Evolutionary conservation across 306 rosid species (phyloP).

Genomic region (Cajanus cajan): DNA sequence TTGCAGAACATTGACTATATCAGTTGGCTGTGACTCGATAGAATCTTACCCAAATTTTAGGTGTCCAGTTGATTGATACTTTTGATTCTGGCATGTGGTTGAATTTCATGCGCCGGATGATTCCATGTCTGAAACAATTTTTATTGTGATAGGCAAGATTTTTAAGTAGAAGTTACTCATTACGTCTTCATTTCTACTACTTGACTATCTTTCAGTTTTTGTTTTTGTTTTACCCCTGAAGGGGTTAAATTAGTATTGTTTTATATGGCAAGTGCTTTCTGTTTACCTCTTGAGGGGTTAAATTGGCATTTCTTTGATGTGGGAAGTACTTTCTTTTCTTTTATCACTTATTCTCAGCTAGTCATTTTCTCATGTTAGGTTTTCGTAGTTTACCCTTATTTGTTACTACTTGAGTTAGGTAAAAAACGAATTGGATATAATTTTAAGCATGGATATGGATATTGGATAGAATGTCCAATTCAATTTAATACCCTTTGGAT

Average conservation of each 20-base stretch:
- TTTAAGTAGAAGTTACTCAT: conserved; percentile 6
- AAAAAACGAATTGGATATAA: not conserved
- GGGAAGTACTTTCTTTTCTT: not conserved
- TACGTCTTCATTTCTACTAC: not conserved
- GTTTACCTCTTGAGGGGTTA: not conserved
- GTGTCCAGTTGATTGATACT: conserved; percentile 35
- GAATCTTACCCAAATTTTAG: conserved; percentile 35
- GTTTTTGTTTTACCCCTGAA: not conserved
- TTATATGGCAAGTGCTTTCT: not conserved
- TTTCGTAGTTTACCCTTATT: not conserved
- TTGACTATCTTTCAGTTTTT: not conserved
- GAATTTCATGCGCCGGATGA: conserved; percentile 22
- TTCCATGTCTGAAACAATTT: conserved; percentile 14
- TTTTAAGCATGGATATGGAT: not conserved
- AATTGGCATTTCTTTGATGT: not conserved
- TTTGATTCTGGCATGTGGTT: conserved; percentile 32
- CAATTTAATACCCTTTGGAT: not conserved
- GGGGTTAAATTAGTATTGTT: not conserved
- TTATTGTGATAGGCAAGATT: not conserved
- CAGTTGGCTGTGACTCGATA: conserved; percentile 32
- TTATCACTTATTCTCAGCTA: not conserved
- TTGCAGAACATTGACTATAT: conserved; percentile 43
- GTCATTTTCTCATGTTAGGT: not conserved
- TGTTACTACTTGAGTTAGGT: not conserved
- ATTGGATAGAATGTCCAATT: not conserved